Percentiles rank a stretch among this genome's conserved stretches.
Conservation (phyloP, 2,329 filamentous ascomycete species). For the Aspergillus aculeatus region DNA sequence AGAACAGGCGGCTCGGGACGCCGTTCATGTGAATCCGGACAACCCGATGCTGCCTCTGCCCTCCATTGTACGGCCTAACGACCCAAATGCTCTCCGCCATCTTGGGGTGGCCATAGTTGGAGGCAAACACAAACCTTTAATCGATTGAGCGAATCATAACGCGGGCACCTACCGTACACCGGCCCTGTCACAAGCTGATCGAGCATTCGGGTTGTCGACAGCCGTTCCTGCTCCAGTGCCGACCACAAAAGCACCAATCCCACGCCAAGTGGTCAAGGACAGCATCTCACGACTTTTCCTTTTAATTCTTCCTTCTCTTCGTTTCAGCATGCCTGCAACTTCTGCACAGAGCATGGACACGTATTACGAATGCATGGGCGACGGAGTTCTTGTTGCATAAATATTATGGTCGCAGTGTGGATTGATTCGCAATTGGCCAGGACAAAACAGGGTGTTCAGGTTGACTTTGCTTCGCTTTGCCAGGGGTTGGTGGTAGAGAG, state of each 20-base stretch:
- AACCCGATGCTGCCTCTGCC: conserved; percentile 90
- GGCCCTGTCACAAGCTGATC: background rate
- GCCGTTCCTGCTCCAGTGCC: background rate
- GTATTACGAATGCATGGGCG: conserved; percentile 39
- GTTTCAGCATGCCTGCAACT: conserved; percentile 15
- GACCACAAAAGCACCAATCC: background rate
- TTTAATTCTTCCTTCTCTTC: conserved; percentile 4
- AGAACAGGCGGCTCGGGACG: conserved; percentile 91
- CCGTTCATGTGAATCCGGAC: conserved; percentile 80
- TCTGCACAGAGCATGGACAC: conserved; percentile 22
- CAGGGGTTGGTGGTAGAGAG: conserved; percentile 7
- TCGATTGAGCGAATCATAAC: conserved; percentile 54
- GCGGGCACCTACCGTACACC: too few relatives aligned
- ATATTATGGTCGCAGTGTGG: conserved; percentile 24
- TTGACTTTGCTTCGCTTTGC: conserved; percentile 13
- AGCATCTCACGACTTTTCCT: background rate
- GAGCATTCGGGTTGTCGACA: background rate
- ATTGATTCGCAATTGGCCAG: conserved; percentile 21
- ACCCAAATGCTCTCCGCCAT: conserved; percentile 61
- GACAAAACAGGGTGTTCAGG: conserved; percentile 23
- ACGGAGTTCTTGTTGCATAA: conserved; percentile 36
- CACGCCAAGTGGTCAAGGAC: background rate
- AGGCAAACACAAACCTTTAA: conserved; percentile 61
- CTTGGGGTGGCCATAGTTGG: conserved; percentile 64
- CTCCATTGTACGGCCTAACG: conserved; percentile 75